Conservation (phyloP, 2,329 filamentous ascomycete genomes). For the Arthrobotrys megalospora region DNA sequence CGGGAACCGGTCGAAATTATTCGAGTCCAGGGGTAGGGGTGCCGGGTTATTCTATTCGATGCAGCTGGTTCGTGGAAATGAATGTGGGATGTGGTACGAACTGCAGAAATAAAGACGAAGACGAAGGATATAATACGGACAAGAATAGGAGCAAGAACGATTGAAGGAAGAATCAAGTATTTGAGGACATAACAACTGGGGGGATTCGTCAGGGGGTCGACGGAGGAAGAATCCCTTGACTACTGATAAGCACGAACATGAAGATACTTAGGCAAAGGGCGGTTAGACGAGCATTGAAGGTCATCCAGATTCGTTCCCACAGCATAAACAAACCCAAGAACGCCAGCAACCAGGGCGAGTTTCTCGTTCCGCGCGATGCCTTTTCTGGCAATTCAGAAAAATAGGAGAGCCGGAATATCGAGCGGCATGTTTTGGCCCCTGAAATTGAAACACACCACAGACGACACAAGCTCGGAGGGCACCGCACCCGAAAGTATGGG, state of each 20-base stretch:
- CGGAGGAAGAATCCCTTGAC: background rate
- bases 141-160: background rate
- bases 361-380: background rate
- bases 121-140: background rate
- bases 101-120: background rate
- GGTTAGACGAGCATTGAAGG: slow-evolving; percentile 3
- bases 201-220: background rate
- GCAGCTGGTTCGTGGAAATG: background rate
- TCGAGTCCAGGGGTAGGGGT: slow-evolving; percentile 4
- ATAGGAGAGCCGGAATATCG: background rate
- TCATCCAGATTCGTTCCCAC: background rate
- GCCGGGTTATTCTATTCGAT: background rate
- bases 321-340: slow-evolving; percentile 18
- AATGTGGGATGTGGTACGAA: slow-evolving; percentile 5
- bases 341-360: background rate
- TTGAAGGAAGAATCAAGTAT: background rate
- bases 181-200: background rate
- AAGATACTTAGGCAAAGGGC: background rate
- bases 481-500: slow-evolving; percentile 22
- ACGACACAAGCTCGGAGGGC: slow-evolving; percentile 1
- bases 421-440: background rate
- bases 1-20: slow-evolving; percentile 22
- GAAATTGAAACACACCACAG: slow-evolving; percentile 1
- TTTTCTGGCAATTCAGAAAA: slow-evolving; percentile 2
- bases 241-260: background rate